Percentiles rank a stretch among this genome's conserved stretches.
phyloP scores from a whole-genome alignment of 1,139 yeast species.

The Candida sanyaensis region DNA sequence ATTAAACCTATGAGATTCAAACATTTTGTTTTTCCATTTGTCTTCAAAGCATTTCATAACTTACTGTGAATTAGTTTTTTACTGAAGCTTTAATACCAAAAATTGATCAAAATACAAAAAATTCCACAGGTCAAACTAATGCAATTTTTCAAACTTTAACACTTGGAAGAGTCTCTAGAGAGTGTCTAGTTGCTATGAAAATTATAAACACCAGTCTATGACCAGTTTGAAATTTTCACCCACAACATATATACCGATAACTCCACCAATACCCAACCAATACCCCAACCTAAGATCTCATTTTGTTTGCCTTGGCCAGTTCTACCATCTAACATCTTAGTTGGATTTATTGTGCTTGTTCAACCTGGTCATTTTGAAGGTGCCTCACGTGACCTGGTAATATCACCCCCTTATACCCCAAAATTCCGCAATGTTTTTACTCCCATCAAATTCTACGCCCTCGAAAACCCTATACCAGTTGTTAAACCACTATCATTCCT shows the following conservation, averaged over 20 bases:
- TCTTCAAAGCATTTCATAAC: background rate
- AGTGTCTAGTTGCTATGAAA: background rate
- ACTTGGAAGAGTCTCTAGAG: background rate
- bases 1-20: background rate
- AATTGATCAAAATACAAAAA: background rate
- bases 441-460: background rate
- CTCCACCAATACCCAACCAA: background rate
- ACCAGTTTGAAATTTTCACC: background rate
- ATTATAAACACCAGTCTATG: background rate
- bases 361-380: background rate
- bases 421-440: background rate
- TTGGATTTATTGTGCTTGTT: too few species aligned
- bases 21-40: background rate
- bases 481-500: background rate
- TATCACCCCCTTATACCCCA: background rate
- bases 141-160: background rate
- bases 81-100: background rate
- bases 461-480: background rate
- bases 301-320: background rate
- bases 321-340: background rate
- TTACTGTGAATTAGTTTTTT: background rate
- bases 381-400: background rate
- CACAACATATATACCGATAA: background rate
- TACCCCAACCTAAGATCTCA: background rate
- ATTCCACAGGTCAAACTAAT: background rate